Evolutionary conservation across 192 early-diverging fungal genomes (phyloP), one percentile per base, ranked within the genome.

Genomic region (Coemansia sp.): DNA sequence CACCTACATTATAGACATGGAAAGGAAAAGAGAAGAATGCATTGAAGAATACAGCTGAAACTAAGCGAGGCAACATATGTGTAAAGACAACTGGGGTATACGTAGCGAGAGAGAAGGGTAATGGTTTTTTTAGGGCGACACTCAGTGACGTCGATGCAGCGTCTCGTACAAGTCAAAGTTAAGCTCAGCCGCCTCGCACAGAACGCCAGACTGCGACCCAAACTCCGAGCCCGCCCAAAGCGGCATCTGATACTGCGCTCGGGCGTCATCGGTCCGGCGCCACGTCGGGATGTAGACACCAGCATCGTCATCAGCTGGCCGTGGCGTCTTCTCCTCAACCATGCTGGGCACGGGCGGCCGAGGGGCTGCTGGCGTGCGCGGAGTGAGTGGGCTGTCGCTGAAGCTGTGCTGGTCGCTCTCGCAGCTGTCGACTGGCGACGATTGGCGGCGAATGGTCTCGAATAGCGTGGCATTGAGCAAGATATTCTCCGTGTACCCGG

Each of bases 91-190:
- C 16, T 53, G 14, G 42, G 24, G 24, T 39, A 37, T 19, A 54
- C n/a, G 37, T 33, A 44, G 35, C 13, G 48, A 42, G 7, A 51
- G 51, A 64, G 24, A n/a, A 21, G 19, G 8, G 16, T 4, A 6
- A 29, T 11, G 51, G 13, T n/a, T 31, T 53, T 53, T 53, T 29
- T 53, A 21, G 27, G 57, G 36, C n/a, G 21, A 36, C 17, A 53
- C 50, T 69, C 37, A 77, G 51, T 67, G 74, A 40, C 68, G 68
- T 29, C 54, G 59, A 54, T 74, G 79, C 60, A 82, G 63, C 1
- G 79, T 77, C 57, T 82, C 79, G 60, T 82, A 82, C 17, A 82
- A 70, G 56, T 82, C 72, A 74, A 82, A 82, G 61, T 68, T 82
- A 37, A 82, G 79, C 64, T 70, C 79, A 0, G 79, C 79, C 35